Evolutionary conservation across 208 protist species (phyloP), one percentile per base, ranked within the genome.

Genomic region (Trypanosomatidae sp.): DNA sequence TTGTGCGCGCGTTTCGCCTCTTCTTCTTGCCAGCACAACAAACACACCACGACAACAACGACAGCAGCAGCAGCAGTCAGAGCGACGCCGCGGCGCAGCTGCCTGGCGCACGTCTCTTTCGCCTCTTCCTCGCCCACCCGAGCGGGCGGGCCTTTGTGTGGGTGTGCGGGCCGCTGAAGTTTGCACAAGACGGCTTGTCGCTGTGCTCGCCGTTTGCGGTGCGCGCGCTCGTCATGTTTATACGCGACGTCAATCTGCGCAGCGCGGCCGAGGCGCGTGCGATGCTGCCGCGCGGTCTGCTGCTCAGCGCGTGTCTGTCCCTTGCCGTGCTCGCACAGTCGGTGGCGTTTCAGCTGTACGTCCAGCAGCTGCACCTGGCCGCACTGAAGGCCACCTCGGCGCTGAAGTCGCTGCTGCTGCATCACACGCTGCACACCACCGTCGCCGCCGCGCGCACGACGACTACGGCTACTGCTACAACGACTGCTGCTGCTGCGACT

Each of bases 271-370:
- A 35, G 11, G 30, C n/a, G 41, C 40, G 6, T 44, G 57, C 6
- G 57, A 62, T 32, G 42, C 27, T 79, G 19, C 33, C 49, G 35
- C 52, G 53, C 25, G 73, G 73, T 20, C 33, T 85, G 27, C 21
- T 45, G n/a, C 52, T 80, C 32, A 77, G 71, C 33, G 50, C 43
- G 5, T 39, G 60, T 19, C 48, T 84, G 16, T 60, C 84, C 19
- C 38, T 60, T 13, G 57, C 69, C 7, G 39, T 80, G 18, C 48
- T 75, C 20, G 37, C 62, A 22, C 79, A 81, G 46, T 67, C 58
- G 5, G 43, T 88, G 26, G 52, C 82, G 27, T 78, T 77, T 23
- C 79, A 88, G 47, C 45, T 56, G 30, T 88, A 88, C 53, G 54
- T 85, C 25, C 59, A 52, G 40, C 68, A 85, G 27, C 59, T 88